Evolutionary conservation across 768 basidiomycete species (phyloP).

Genomic region (Collybia mongolica): DNA sequence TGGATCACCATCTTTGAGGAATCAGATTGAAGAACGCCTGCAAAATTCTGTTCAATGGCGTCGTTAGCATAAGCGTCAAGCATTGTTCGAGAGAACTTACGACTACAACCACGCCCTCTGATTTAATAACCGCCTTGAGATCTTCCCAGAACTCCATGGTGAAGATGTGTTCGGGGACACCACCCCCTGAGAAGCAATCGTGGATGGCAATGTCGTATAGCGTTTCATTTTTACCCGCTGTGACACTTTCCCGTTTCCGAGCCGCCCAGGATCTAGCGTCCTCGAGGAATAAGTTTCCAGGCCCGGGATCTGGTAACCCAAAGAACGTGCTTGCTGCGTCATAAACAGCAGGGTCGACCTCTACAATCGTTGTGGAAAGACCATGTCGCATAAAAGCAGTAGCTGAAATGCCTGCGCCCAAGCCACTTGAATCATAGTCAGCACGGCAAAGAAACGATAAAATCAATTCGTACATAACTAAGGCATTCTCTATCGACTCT

Average conservation of each 20-base stretch:
- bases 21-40: slow-evolving; percentile 62
- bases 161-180: slow-evolving; percentile 84
- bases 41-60: slow-evolving; percentile 65
- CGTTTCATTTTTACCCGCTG: slow-evolving; percentile 24
- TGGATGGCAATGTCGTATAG: slow-evolving; percentile 78
- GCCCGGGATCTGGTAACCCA: slow-evolving; percentile 64
- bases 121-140: slow-evolving; percentile 58
- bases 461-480: slow-evolving; percentile 61
- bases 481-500: slow-evolving; percentile 46
- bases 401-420: slow-evolving; percentile 84
- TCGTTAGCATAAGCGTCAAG: neutral
- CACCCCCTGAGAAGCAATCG: slow-evolving; percentile 93
- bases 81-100: slow-evolving; percentile 41
- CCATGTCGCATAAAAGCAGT: slow-evolving; percentile 69
- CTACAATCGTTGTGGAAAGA: slow-evolving; percentile 79
- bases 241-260: slow-evolving; percentile 28
- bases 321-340: slow-evolving; percentile 79
- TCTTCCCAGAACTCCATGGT: slow-evolving; percentile 82
- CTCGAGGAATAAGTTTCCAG: slow-evolving; percentile 63
- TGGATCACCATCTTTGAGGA: slow-evolving; percentile 64
- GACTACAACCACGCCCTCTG: slow-evolving; percentile 77
- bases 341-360: slow-evolving; percentile 92
- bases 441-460: slow-evolving; percentile 12
- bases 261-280: slow-evolving; percentile 78
- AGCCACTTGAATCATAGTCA: slow-evolving; percentile 54